Evolutionary conservation across 345 rosid species (phyloP).

Genomic region (Eucalyptus sideroxylon): DNA sequence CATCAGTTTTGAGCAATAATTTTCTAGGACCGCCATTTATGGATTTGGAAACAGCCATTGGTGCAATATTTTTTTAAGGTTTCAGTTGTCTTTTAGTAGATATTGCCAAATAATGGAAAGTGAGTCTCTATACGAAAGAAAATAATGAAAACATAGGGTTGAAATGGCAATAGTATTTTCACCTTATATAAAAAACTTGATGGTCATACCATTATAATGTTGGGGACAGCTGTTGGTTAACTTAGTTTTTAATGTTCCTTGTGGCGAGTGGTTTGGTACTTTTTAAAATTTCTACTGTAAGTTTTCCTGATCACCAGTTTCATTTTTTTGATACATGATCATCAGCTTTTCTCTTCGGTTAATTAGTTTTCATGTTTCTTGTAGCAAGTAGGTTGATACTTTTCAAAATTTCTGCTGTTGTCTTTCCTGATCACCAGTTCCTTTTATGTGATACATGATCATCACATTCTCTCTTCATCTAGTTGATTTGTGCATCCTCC

Average conservation of each 20-base stretch:
- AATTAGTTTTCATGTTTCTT: neutral
- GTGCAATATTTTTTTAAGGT: neutral
- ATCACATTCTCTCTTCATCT: neutral
- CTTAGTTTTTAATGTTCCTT: neutral
- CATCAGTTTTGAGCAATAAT: neutral
- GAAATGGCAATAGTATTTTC: neutral
- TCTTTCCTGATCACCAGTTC: neutral
- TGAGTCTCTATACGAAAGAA: neutral
- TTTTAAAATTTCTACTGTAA: neutral
- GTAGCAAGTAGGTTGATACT: neutral
- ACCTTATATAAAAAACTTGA: neutral
- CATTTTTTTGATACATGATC: neutral
- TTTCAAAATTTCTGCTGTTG: neutral
- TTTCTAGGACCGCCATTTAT: neutral
- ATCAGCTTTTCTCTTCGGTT: neutral
- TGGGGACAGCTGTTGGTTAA: neutral
- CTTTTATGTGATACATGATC: neutral
- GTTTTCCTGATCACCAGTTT: neutral
- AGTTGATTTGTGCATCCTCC: neutral
- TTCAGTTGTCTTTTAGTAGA: neutral
- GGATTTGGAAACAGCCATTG: neutral
- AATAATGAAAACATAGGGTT: neutral
- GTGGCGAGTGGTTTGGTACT: neutral
- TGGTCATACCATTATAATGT: neutral
- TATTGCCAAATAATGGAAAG: neutral